Conservation (phyloP, 2,329 filamentous ascomycete species). For the Madurella mycetomatis region DNA sequence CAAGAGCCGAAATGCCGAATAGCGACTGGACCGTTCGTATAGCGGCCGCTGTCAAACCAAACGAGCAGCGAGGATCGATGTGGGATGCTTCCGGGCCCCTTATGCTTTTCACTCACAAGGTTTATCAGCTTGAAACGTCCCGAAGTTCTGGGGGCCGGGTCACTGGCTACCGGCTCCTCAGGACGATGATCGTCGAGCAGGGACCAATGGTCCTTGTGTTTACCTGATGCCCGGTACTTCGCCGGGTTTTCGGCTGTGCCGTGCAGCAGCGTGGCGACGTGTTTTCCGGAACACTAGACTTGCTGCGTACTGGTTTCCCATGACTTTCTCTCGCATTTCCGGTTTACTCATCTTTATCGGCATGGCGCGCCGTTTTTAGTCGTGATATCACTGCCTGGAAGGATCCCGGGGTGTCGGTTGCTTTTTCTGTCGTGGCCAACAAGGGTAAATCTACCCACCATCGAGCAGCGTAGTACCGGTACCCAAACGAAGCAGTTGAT, state of each 20-base stretch:
- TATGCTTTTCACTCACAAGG: background rate
- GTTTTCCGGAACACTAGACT: background rate
- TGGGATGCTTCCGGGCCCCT: background rate
- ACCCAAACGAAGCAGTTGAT: no score
- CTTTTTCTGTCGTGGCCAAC: background rate
- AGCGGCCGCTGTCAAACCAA: background rate
- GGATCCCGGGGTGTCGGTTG: background rate
- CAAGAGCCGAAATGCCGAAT: slow-evolving; percentile 4
- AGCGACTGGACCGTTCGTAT: slow-evolving; percentile 21
- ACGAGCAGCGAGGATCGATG: background rate
- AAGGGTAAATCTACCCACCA: background rate
- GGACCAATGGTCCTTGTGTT: background rate
- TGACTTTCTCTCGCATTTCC: background rate
- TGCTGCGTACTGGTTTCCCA: background rate
- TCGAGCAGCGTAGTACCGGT: no score
- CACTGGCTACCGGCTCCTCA: background rate
- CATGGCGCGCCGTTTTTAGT: background rate
- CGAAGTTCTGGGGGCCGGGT: background rate
- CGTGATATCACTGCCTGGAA: slow-evolving; percentile 13
- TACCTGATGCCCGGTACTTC: background rate
- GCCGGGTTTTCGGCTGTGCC: slow-evolving; percentile 10
- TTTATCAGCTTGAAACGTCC: background rate
- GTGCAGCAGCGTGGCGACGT: slow-evolving; percentile 7
- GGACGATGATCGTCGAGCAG: background rate
- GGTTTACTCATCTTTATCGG: slow-evolving; percentile 7